Conservation (phyloP, 148 eudicot species). For the Fagopyrum tataricum region DNA sequence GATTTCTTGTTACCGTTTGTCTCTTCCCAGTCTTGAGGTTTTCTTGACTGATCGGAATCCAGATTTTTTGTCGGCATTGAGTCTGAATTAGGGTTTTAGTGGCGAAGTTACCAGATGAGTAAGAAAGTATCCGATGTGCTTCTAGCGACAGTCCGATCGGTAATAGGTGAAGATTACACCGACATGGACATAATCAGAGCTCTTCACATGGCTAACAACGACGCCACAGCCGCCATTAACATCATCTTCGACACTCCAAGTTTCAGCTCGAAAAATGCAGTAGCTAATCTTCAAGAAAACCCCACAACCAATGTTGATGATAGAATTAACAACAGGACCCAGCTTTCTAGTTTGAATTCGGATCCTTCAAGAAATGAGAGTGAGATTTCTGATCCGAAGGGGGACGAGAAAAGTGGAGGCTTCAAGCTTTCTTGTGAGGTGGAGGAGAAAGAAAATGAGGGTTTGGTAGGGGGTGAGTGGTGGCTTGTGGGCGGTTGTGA, state of each 20-base stretch:
- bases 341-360: slow-evolving; percentile 18
- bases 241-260: slow-evolving; percentile 81
- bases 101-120: slow-evolving; percentile 34
- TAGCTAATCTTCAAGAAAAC: slow-evolving; percentile 31
- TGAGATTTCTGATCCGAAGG: slow-evolving; percentile 14
- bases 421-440: background rate
- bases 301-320: slow-evolving; percentile 18
- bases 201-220: slow-evolving; percentile 87
- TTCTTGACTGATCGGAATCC: slow-evolving; percentile 2
- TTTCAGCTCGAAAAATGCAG: slow-evolving; percentile 22
- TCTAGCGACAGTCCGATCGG: slow-evolving; percentile 52
- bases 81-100: slow-evolving; percentile 22
- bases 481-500: slow-evolving; percentile 72
- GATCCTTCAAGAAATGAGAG: slow-evolving; percentile 15
- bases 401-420: background rate
- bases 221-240: slow-evolving; percentile 85
- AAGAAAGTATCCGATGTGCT: slow-evolving; percentile 52
- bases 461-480: slow-evolving; percentile 48
- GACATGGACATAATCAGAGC: slow-evolving; percentile 93
- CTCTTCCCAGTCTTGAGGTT: background rate
- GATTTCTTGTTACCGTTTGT: background rate
- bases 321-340: slow-evolving; percentile 17
- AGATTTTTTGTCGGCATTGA: background rate
- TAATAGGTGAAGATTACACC: slow-evolving; percentile 67
- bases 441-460: slow-evolving; percentile 17